Evolutionary conservation across 2,329 filamentous ascomycete genomes (phyloP).

Genomic region (Cyanodermella asteris): DNA sequence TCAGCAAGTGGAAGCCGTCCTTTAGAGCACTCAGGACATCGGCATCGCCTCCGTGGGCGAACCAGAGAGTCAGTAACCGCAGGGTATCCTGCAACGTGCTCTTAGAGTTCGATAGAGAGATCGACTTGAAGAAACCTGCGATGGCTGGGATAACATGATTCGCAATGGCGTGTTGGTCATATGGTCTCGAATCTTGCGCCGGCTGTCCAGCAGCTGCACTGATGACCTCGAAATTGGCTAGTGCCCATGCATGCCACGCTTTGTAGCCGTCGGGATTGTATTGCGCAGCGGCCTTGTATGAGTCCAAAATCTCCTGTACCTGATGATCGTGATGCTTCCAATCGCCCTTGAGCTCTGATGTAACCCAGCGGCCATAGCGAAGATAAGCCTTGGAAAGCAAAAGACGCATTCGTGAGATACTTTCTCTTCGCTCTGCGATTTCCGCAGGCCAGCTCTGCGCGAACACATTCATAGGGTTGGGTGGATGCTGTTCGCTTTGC

Average conservation of each 20-base stretch:
- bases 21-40: constrained; percentile 79
- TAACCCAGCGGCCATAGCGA: constrained; percentile 90
- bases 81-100: constrained; percentile 93
- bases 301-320: constrained; percentile 75
- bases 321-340: constrained; percentile 74
- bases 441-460: constrained; percentile 1
- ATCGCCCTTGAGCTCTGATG: constrained; percentile 60
- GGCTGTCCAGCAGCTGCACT: constrained; percentile 51
- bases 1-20: constrained; percentile 78
- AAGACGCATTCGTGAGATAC: constrained; percentile 36
- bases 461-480: constrained; percentile 17
- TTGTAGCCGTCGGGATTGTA: constrained; percentile 97
- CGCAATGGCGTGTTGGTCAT: constrained; percentile 47
- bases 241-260: constrained; percentile 95
- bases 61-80: constrained; percentile 83
- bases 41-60: constrained; percentile 67
- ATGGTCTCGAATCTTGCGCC: constrained; percentile 34
- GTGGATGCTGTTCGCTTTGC: constrained; percentile 14
- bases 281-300: constrained; percentile 76
- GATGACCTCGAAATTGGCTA: constrained; percentile 96
- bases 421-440: constrained; percentile 8
- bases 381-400: constrained; percentile 89
- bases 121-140: constrained; percentile 92
- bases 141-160: constrained; percentile 90
- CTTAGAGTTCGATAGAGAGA: constrained; percentile 68